These are phyloP conservation scores for Cicer arietinum DNA, from an alignment of 306 rosid species.

Conservation along the genomic window DNA sequence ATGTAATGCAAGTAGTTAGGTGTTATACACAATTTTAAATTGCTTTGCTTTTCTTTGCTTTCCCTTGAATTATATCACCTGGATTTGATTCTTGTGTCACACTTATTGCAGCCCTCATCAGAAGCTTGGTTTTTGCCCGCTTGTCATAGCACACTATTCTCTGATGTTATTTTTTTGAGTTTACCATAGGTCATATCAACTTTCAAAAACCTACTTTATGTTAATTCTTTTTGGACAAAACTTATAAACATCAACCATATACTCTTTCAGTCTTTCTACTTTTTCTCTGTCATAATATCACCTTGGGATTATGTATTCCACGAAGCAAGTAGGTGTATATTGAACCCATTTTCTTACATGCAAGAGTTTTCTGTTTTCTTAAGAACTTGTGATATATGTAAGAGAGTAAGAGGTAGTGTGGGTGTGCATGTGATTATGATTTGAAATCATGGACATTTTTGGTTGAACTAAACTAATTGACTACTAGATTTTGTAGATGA, in stretches of 20 bases:
- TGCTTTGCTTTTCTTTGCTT: background rate
- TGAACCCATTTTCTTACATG: too few species aligned
- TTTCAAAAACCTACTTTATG: background rate
- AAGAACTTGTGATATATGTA: too few species aligned
- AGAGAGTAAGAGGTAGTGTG: too few species aligned
- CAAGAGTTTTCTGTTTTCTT: too few species aligned
- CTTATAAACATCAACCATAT: background rate
- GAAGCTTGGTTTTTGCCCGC: background rate
- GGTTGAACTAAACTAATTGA: too few species aligned
- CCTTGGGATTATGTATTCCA: background rate
- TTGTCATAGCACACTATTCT: background rate
- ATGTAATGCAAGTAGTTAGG: background rate
- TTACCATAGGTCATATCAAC: background rate
- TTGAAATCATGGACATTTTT: too few species aligned
- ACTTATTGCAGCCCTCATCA: background rate
- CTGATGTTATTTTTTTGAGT: background rate
- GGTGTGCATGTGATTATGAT: too few species aligned
- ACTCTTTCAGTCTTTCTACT: background rate
- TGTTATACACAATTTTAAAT: background rate
- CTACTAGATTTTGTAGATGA: too few species aligned
- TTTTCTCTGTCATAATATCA: background rate
- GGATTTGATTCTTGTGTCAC: constrained; percentile 16
- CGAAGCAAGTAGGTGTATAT: too few species aligned
- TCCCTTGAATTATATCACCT: background rate
- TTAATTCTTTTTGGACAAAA: background rate